Percentiles rank a stretch among this genome's conserved stretches.
phyloP scores from a whole-genome alignment of 495 filamentous ascomycete species.

The Pyronema domesticum region DNA sequence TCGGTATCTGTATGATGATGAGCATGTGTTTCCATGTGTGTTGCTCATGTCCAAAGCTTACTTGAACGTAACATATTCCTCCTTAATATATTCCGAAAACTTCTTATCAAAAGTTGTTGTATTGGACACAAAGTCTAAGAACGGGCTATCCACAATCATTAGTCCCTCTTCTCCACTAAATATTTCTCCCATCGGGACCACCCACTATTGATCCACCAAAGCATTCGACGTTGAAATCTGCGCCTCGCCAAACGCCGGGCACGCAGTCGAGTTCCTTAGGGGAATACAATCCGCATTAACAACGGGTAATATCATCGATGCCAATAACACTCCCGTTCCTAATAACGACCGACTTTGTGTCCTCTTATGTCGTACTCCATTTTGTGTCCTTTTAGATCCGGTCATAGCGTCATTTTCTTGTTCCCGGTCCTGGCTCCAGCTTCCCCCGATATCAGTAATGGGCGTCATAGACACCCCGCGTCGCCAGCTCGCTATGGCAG shows the following conservation, averaged over 20 bases:
- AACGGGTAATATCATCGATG: constrained; percentile 1
- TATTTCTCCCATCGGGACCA: constrained; percentile 14
- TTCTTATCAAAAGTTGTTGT: constrained; percentile 60
- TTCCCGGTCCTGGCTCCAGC: not conserved
- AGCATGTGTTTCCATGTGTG: constrained; percentile 9
- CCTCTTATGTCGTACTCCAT: not conserved
- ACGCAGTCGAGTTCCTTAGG: constrained; percentile 57
- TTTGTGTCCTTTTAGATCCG: not conserved
- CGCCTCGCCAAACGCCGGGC: constrained; percentile 64
- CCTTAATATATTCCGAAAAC: constrained; percentile 52
- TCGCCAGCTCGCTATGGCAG: constrained; percentile 1
- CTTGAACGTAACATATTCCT: constrained; percentile 59
- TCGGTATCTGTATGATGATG: constrained; percentile 41
- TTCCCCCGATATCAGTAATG: not conserved
- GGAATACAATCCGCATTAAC: constrained; percentile 44
- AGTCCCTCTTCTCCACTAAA: not conserved
- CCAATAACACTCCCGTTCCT: not conserved
- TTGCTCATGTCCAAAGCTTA: constrained; percentile 29
- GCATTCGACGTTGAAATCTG: constrained; percentile 57
- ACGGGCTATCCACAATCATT: constrained; percentile 43
- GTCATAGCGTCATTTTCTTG: not conserved
- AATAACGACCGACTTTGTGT: not conserved
- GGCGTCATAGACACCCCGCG: constrained; percentile 1
- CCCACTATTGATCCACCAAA: constrained; percentile 61
- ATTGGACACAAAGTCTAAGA: constrained; percentile 63